phyloP scores from a whole-genome alignment of 148 eudicot species.

The Silene uniflora region DNA sequence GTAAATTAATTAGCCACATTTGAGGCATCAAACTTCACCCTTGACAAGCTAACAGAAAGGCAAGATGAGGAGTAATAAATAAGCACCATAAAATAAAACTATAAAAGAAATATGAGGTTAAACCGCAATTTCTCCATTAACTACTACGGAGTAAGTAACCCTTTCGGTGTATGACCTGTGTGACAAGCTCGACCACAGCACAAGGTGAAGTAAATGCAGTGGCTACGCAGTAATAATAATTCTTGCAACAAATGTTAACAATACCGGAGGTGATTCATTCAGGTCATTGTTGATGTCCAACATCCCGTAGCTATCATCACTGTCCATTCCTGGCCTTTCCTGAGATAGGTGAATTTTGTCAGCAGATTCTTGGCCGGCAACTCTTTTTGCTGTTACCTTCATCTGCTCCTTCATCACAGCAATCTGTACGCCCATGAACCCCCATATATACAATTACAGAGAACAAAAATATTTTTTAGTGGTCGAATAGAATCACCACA shows the following conservation, averaged over 20 bases:
- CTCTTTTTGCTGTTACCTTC: conserved; percentile 26
- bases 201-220: too few species aligned
- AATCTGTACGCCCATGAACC: conserved; percentile 26
- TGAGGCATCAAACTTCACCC: not conserved
- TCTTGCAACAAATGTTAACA: not conserved
- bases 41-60: not conserved
- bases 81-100: not conserved
- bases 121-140: not conserved
- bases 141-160: not conserved
- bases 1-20: conserved; percentile 1
- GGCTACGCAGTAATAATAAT: too few species aligned
- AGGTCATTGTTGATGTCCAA: conserved; percentile 27
- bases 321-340: conserved; percentile 18
- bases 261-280: conserved; percentile 25
- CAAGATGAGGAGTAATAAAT: not conserved
- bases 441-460: too few species aligned
- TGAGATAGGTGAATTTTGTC: conserved; percentile 20
- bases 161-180: not conserved
- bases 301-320: conserved; percentile 31
- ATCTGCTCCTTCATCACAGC: conserved; percentile 37
- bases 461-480: too few species aligned
- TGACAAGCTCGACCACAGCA: not conserved
- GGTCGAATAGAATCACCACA: too few species aligned
- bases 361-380: conserved; percentile 20
- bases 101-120: not conserved